Conservation (phyloP, 1,139 yeast genomes). For the Chernovozyma sophiae-reginae region DNA sequence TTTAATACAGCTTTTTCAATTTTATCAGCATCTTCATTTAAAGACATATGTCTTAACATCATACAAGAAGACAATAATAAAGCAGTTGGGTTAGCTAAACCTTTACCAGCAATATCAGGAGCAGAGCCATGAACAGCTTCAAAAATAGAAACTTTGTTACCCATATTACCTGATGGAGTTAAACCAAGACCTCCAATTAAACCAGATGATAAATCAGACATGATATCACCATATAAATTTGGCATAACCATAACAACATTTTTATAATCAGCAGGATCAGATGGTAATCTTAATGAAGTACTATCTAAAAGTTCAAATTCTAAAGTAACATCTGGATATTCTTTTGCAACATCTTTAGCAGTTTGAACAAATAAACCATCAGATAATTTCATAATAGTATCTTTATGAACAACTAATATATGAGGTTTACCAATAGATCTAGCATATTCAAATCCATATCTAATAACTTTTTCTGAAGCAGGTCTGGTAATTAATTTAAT, state of each 20-base stretch:
- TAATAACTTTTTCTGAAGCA: constrained; percentile 93
- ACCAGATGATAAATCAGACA: constrained; percentile 96
- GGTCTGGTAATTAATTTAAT: constrained; percentile 95
- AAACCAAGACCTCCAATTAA: constrained; percentile 97
- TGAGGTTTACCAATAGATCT: constrained; percentile 83
- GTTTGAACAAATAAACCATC: constrained; percentile 95
- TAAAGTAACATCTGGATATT: constrained; percentile 85
- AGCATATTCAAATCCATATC: constrained; percentile 97
- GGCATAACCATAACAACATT: constrained; percentile 97
- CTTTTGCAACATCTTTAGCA: constrained; percentile 84
- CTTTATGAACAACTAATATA: constrained; percentile 95
- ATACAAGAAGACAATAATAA: constrained; percentile 89
- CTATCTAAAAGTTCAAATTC: constrained; percentile 89
- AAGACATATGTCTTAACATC: constrained; percentile 99
- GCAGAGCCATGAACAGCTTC: constrained; percentile 99
- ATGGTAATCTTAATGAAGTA: constrained; percentile 86
- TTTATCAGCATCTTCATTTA: constrained; percentile 71
- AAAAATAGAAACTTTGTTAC: constrained; percentile 93
- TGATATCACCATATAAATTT: constrained; percentile 96
- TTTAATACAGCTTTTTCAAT: constrained; percentile 86
- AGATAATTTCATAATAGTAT: constrained; percentile 95
- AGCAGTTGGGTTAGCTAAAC: constrained; percentile 98
- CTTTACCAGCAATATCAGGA: constrained; percentile 97
- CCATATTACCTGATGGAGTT: constrained; percentile 99
- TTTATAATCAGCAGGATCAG: constrained; percentile 80